Evolutionary conservation across 139 green algal genomes (phyloP), one percentile per base, ranked within the genome.

Genomic region (Picochlorum sp.): DNA sequence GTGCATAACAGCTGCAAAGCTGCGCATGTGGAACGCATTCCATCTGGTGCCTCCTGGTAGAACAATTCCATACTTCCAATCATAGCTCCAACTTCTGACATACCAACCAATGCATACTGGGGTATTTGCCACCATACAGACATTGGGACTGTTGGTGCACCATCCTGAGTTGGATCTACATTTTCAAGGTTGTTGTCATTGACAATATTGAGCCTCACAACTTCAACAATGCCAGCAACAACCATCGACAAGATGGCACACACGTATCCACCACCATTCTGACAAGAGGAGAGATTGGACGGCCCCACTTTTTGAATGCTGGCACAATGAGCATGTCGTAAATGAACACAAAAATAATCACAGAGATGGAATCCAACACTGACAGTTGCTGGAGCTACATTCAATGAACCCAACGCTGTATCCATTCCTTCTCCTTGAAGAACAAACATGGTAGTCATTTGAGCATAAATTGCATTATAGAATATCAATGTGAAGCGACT

Each of bases 401-500:
- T 37, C 45, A 52, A 34, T 6, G 30, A 44, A 23, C 45, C 64
- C n/a, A 63, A 41, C 21, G 28, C 8, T 44, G 73, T 66, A 69
- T 91, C 67, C 86, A 95, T 93, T 15, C 83, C 62, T 16, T 68
- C 71, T 65, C 89, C 90, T 66, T 96, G 88, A 52, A 84, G 57
- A 66, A 96, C 80, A 66, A 96, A 97, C 21, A 95, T 79, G 50
- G 79, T 86, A 67, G 75, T 74, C 89, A 96, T 95, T 77, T 88
- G 82, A 8, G 72, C 80, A 74, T 95, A 95, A 47, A 95, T 80
- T 21, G 84, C 88, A 72, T 85, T 90, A 81, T 91, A 97, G 26
- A 92, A 45, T 54, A 88, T 82, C 28, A 83, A 88, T 41, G 83
- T 85, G 61, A 81, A 72, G 92, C 91, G 20, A 96, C 72, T 38